Evolutionary conservation across 2,329 filamentous ascomycete species (phyloP).

Genomic region (Cercospora sesami): DNA sequence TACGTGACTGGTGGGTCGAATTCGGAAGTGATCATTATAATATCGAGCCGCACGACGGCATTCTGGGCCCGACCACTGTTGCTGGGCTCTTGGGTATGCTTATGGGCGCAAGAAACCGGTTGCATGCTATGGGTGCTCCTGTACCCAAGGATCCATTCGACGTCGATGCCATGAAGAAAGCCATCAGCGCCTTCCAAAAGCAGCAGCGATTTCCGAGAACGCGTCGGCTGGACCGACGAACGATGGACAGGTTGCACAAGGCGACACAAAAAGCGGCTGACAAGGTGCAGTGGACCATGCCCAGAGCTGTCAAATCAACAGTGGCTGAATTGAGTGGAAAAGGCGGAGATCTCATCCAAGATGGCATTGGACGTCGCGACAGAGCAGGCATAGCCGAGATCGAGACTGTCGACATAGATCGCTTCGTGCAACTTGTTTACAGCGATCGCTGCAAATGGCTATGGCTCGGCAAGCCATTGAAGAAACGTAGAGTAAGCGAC

Average conservation of each 20-base stretch:
- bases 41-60: constrained; percentile 87
- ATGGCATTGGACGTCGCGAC: constrained; percentile 81
- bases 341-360: constrained; percentile 89
- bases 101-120: constrained; percentile 83
- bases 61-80: constrained; percentile 88
- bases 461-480: constrained; percentile 86
- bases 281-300: constrained; percentile 88
- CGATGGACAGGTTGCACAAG: constrained; percentile 75
- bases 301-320: constrained; percentile 90
- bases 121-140: constrained; percentile 80
- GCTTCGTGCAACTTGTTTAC: constrained; percentile 72
- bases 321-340: constrained; percentile 92
- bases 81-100: constrained; percentile 82
- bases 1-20: constrained; percentile 95
- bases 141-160: constrained; percentile 92
- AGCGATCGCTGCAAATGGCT: constrained; percentile 90
- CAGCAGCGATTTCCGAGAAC: constrained; percentile 77
- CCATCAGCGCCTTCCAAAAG: constrained; percentile 87
- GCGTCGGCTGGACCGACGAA: constrained; percentile 77
- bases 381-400: constrained; percentile 89
- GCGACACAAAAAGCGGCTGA: constrained; percentile 87
- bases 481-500: constrained; percentile 45
- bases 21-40: constrained; percentile 91
- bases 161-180: constrained; percentile 75
- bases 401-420: constrained; percentile 86